Base-by-base conservation (phyloP, 192 early-diverging fungal genomes). In the Umbelopsis isabellina region DNA sequence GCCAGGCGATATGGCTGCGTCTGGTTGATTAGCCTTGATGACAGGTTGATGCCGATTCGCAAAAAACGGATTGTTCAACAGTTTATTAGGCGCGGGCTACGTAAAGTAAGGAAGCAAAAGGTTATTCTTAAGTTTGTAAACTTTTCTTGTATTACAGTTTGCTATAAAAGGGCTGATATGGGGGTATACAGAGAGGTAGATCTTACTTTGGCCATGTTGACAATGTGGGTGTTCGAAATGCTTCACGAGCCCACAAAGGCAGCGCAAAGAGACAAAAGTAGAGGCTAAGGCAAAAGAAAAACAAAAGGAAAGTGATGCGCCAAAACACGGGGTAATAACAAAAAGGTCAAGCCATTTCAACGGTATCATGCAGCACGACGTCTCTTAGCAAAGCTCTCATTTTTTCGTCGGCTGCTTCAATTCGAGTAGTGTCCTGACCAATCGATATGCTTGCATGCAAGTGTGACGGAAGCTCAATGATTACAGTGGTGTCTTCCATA, bases 321-420 rank as follows among this genome's bases (percentile, higher is more conserved):
- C 21, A 52, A 52, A 61, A 61, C 55, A 61, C 55, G 55, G 55
- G 55, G 55, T 61, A 61, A 61, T 33, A 61, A 61, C 55, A 61
- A 61, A 61, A 61, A 35, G 55, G 25, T 61, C 30, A 61, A 61
- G 55, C 55, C 55, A 61, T 15, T 35, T 61, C 55, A 18, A 61
- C 30, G 16, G 65, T 71, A 23, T 71, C 55, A 22, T 58, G 55
- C 47, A 71, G 55, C 9, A 61, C 53, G 13, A 71, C 37, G 30
- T 65, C 61, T 41, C 70, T 22, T 65, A 71, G 23, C 8, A 71
- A 22, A 30, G 70, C 44, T 45, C 70, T 44, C 61, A 47, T 61
- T 25, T 65, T 46, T 46, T 71, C 55, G 15, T 71, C 70, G 37
- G n/a, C 46, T 6, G 70, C 70, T 35, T 64, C 70, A 37, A 71